Percentiles rank a stretch among this genome's conserved stretches.
phyloP scores from a whole-genome alignment of 169 alveolate genomes.

The Cyclospora cayetanensis region DNA sequence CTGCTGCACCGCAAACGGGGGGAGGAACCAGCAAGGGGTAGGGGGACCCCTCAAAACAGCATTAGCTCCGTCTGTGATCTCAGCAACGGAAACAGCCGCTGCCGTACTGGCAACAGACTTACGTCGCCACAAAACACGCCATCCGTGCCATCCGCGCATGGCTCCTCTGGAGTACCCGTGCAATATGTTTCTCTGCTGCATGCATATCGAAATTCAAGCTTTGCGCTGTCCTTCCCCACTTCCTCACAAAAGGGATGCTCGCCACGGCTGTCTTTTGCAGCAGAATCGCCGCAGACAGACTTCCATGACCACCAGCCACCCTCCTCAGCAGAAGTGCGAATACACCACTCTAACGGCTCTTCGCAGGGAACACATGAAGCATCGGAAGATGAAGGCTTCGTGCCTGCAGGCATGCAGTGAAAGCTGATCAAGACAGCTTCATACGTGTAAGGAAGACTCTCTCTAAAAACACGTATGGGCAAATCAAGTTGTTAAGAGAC shows the following conservation, averaged over 20 bases:
- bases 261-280: background rate
- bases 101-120: background rate
- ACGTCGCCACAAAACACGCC: slow-evolving; percentile 9
- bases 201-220: background rate
- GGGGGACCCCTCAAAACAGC: no score
- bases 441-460: no score
- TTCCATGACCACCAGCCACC: slow-evolving; percentile 30
- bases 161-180: background rate
- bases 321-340: background rate
- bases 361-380: background rate
- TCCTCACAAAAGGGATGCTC: background rate
- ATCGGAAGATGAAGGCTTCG: background rate
- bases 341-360: background rate
- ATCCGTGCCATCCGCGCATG: background rate
- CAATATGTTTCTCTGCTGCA: background rate
- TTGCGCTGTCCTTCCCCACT: background rate
- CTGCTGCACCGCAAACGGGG: no score
- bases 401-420: no score
- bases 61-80: no score
- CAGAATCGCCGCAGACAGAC: background rate
- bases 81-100: no score
- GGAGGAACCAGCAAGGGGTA: no score
- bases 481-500: no score
- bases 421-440: no score
- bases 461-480: no score